Conservation (phyloP, 1,139 yeast genomes). For the Candida neerlandica region DNA sequence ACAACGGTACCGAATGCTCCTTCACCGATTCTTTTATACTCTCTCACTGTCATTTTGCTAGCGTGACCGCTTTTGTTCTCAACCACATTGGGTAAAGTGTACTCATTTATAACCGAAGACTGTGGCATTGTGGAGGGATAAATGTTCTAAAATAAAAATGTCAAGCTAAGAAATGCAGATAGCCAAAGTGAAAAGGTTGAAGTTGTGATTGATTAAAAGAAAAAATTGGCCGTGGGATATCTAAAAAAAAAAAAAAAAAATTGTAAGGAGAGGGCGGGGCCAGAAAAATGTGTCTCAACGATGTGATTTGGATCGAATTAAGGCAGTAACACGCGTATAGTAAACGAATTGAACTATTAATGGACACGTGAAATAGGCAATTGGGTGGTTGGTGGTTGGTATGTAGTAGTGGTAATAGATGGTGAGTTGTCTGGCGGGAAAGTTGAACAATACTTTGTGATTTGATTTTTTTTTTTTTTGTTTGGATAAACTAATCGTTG, state of each 20-base stretch:
- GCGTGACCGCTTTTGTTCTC: conserved; percentile 56
- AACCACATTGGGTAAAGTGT: conserved; percentile 50
- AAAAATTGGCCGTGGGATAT: too few species aligned
- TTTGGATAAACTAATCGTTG: conserved; percentile 3
- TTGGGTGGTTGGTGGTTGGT: too few species aligned
- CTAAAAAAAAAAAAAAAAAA: too few species aligned
- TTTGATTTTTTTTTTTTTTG: neutral
- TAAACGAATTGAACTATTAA: too few species aligned
- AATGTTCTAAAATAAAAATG: neutral
- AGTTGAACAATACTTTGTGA: neutral
- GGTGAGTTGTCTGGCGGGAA: too few species aligned
- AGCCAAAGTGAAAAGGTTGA: neutral
- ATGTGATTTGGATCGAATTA: too few species aligned
- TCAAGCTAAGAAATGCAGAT: too few species aligned
- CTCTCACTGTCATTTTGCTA: conserved; percentile 67
- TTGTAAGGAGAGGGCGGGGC: too few species aligned
- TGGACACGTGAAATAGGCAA: too few species aligned
- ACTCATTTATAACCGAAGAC: conserved; percentile 15
- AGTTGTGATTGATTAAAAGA: neutral
- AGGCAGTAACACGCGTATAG: too few species aligned
- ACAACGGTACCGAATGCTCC: conserved; percentile 87
- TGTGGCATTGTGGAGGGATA: conserved; percentile 15
- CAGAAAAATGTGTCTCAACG: too few species aligned
- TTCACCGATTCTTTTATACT: conserved; percentile 75
- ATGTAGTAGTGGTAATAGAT: too few species aligned